phyloP scores from a whole-genome alignment of 2,329 filamentous ascomycete species.

The Paecilomyces variotii region DNA sequence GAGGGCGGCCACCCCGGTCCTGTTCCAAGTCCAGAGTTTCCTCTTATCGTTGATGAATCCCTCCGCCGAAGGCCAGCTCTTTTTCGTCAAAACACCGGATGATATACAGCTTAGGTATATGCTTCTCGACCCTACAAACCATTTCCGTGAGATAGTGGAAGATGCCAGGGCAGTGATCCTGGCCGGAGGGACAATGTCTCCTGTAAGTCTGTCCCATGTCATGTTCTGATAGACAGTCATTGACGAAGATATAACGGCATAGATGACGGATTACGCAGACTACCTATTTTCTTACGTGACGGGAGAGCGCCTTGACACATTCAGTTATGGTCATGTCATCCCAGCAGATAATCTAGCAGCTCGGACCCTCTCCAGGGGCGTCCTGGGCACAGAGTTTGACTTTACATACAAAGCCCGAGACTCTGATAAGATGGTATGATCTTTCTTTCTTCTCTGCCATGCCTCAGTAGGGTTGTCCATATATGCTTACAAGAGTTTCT shows the following conservation, averaged over 20 bases:
- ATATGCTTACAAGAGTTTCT: conserved; percentile 3
- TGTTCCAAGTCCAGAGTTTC: conserved; percentile 60
- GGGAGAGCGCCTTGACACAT: conserved; percentile 58
- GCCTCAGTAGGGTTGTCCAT: background rate
- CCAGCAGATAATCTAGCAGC: conserved; percentile 73
- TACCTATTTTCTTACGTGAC: conserved; percentile 75
- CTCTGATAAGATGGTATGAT: conserved; percentile 52
- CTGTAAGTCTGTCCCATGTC: conserved; percentile 36
- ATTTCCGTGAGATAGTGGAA: conserved; percentile 80
- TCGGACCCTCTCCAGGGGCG: conserved; percentile 54
- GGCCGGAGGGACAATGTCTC: conserved; percentile 95
- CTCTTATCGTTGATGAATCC: conserved; percentile 79
- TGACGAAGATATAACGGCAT: conserved; percentile 6
- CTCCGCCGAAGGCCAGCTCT: conserved; percentile 57
- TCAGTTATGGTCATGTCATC: conserved; percentile 94
- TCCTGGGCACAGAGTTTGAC: conserved; percentile 56
- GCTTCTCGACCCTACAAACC: conserved; percentile 80
- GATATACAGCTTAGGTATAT: conserved; percentile 68
- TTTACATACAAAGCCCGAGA: conserved; percentile 78
- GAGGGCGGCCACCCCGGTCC: conserved; percentile 41
- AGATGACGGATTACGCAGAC: conserved; percentile 77
- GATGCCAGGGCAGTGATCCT: conserved; percentile 80
- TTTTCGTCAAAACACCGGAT: conserved; percentile 42
- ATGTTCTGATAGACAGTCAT: conserved; percentile 3
- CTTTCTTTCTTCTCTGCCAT: background rate